Conservation (phyloP, 2,329 filamentous ascomycete species). For the Phyllosticta paracitricarpa region DNA sequence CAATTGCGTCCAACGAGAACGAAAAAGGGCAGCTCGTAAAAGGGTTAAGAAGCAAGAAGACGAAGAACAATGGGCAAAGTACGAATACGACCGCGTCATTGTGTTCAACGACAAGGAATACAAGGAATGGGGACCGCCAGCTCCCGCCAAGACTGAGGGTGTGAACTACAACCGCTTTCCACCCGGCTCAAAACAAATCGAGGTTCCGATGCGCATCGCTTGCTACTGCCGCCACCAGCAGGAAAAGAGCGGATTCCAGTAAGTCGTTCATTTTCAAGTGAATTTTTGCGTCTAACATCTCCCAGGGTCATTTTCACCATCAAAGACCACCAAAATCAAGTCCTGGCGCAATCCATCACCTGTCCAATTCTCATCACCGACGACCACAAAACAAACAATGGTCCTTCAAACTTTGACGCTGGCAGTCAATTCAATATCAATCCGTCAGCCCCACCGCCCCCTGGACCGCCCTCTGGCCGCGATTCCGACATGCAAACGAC, state of each 20-base stretch:
- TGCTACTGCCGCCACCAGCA: constrained; percentile 89
- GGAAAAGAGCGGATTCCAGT: constrained; percentile 76
- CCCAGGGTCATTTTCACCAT: constrained; percentile 74
- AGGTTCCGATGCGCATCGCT: constrained; percentile 85
- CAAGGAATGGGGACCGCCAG: constrained; percentile 19
- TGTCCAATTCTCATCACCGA: constrained; percentile 91
- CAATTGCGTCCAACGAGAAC: constrained; percentile 85
- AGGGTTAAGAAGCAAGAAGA: constrained; percentile 90
- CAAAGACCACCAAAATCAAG: constrained; percentile 64
- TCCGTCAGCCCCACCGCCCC: neutral
- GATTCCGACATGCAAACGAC: constrained; percentile 16
- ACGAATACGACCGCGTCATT: constrained; percentile 34
- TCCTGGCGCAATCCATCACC: constrained; percentile 75
- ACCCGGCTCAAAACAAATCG: constrained; percentile 55
- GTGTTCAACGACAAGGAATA: constrained; percentile 30
- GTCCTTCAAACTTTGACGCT: constrained; percentile 16
- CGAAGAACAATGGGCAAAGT: constrained; percentile 65
- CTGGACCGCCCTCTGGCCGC: too few relatives aligned
- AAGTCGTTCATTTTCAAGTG: constrained; percentile 3
- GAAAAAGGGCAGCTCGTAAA: constrained; percentile 83
- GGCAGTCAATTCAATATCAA: constrained; percentile 10
- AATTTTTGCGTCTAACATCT: neutral
- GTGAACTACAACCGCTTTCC: neutral
- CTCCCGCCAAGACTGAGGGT: neutral
- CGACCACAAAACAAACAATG: constrained; percentile 75